These are phyloP conservation scores for Stachybotrys chartarum DNA, from an alignment of 2,329 filamentous ascomycete species.

Conservation along the genomic window DNA sequence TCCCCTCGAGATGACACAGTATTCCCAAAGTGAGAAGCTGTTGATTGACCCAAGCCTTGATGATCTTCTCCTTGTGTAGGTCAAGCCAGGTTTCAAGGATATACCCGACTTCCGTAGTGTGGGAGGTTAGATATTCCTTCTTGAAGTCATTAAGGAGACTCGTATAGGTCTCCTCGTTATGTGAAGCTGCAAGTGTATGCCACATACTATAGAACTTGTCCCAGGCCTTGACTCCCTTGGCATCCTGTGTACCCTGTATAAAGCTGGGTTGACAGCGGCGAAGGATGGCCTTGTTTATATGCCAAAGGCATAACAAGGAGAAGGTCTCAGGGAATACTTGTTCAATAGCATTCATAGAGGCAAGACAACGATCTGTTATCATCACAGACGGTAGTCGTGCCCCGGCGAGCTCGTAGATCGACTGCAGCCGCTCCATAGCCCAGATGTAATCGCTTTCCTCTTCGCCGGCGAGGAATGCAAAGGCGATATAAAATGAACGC, in stretches of 20 bases:
- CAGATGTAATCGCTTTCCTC: not conserved
- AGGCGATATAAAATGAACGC: not conserved
- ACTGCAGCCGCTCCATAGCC: not conserved
- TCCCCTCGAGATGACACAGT: too few relatives aligned
- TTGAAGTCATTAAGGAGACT: not conserved
- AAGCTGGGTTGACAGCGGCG: not conserved
- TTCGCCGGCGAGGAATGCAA: not conserved
- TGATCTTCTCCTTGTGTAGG: not conserved
- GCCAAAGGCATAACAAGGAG: not conserved
- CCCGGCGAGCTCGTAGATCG: not conserved
- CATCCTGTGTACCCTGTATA: not conserved
- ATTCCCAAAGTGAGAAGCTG: not conserved
- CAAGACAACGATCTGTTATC: not conserved
- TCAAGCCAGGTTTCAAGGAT: not conserved
- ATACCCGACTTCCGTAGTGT: not conserved
- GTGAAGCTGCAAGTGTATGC: not conserved
- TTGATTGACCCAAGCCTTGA: not conserved
- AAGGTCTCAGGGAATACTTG: not conserved
- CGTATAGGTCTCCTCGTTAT: not conserved
- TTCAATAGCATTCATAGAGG: too few relatives aligned
- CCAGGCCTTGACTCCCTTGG: not conserved
- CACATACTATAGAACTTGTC: not conserved
- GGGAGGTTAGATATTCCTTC: not conserved
- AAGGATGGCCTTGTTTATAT: not conserved
- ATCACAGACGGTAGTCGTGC: not conserved